These are phyloP conservation scores for Friedmanniomyces simplex DNA, from an alignment of 495 filamentous ascomycete species.

Conservation along the genomic window DNA sequence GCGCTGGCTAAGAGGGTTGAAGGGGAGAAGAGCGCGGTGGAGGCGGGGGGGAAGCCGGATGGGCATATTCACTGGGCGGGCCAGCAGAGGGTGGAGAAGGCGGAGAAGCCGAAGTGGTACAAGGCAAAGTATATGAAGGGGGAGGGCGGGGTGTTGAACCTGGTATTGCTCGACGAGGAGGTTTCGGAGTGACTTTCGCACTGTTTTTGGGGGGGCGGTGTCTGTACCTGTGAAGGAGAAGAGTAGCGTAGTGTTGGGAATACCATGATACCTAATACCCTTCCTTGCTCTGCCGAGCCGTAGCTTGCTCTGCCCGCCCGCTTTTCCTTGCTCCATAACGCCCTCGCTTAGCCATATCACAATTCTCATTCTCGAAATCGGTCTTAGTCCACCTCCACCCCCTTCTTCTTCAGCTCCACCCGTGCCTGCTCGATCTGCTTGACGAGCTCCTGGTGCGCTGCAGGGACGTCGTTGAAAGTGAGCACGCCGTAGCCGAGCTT, in stretches of 20 bases:
- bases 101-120: constrained; percentile 5
- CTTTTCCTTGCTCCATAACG: not conserved
- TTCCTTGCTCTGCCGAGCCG: not conserved
- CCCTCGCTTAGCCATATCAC: constrained; percentile 4
- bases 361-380: not conserved
- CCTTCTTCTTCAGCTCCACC: constrained; percentile 53
- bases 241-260: not conserved
- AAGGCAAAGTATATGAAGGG: constrained; percentile 4
- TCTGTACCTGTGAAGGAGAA: not conserved
- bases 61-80: not conserved
- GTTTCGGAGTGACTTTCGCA: not conserved
- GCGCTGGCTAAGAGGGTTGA: not conserved
- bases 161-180: not conserved
- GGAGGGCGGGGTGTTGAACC: not conserved
- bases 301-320: not conserved
- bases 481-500: constrained; percentile 84
- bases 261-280: not conserved
- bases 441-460: constrained; percentile 82
- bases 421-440: constrained; percentile 64
- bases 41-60: not conserved
- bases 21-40: not conserved
- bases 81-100: not conserved
- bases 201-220: not conserved
- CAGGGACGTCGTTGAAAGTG: constrained; percentile 92
- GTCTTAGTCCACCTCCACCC: constrained; percentile 57